Conservation (phyloP, 2,329 filamentous ascomycete species). For the Colletotrichum trifolii region DNA sequence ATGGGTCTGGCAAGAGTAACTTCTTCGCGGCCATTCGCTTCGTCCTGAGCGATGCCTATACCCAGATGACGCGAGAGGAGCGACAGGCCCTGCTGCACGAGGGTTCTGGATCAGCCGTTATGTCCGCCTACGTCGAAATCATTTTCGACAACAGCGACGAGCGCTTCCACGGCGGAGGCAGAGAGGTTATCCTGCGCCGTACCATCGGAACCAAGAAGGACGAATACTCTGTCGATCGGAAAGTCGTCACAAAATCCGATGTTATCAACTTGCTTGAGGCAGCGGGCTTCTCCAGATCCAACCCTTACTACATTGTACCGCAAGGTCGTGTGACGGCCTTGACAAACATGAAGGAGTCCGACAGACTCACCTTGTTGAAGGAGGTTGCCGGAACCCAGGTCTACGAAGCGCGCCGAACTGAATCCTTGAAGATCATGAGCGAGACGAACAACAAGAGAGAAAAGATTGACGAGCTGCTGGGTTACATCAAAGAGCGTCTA, state of each 20-base stretch:
- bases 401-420: conserved; percentile 90
- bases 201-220: conserved; percentile 99
- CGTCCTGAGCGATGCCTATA: conserved; percentile 97
- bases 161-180: conserved; percentile 91
- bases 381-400: conserved; percentile 98
- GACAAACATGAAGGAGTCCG: conserved; percentile 98
- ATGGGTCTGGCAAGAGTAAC: conserved; percentile 99
- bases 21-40: conserved; percentile 99
- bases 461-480: conserved; percentile 93
- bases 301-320: conserved; percentile 99
- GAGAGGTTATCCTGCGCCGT: conserved; percentile 88
- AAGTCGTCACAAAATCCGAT: conserved; percentile 93
- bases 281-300: conserved; percentile 95
- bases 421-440: conserved; percentile 95
- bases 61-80: conserved; percentile 94
- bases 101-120: conserved; percentile 95
- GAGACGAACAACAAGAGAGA: conserved; percentile 94
- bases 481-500: conserved; percentile 91
- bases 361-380: conserved; percentile 89
- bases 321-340: conserved; percentile 95
- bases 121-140: conserved; percentile 99
- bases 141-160: conserved; percentile 99
- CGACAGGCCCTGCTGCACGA: conserved; percentile 96
- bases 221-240: conserved; percentile 97
- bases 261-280: conserved; percentile 96